A percentile compares a stretch with the other conserved stretches of the same genome.
Evolutionary conservation across 306 rosid genomes (phyloP).

Genomic region (Crataegus laevigata): DNA sequence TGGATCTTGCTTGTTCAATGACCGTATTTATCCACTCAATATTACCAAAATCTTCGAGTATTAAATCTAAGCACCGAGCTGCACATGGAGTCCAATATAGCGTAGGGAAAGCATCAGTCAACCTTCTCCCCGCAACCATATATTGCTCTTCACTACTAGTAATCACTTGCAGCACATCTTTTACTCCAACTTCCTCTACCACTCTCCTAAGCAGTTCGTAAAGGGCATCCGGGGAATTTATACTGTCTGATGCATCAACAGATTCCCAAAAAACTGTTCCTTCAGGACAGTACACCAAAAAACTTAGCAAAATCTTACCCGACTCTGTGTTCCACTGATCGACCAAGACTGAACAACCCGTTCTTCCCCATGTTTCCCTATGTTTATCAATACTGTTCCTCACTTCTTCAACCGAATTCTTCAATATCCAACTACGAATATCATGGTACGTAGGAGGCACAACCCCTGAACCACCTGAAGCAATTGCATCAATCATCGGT

Average conservation of each 20-base stretch:
- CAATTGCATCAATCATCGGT: constrained; percentile 78
- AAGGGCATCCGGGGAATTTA: constrained; percentile 38
- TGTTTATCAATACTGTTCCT: constrained; percentile 51
- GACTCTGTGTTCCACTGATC: constrained; percentile 58
- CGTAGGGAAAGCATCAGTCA: constrained; percentile 61
- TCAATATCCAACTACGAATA: constrained; percentile 77
- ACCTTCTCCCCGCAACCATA: constrained; percentile 51
- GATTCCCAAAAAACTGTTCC: constrained; percentile 65
- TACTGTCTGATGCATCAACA: constrained; percentile 57
- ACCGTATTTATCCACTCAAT: constrained; percentile 61
- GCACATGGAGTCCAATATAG: constrained; percentile 83
- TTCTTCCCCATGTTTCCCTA: constrained; percentile 59
- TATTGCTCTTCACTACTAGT: constrained; percentile 53
- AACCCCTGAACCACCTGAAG: constrained; percentile 41
- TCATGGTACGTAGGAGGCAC: constrained; percentile 57
- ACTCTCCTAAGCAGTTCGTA: constrained; percentile 58
- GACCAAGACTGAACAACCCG: constrained; percentile 79
- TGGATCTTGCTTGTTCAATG: constrained; percentile 68
- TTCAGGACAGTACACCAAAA: constrained; percentile 64
- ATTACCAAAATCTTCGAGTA: constrained; percentile 70
- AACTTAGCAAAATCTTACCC: constrained; percentile 34
- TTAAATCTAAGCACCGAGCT: constrained; percentile 50
- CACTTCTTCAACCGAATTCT: constrained; percentile 68
- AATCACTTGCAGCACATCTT: constrained; percentile 79
- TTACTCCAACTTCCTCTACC: constrained; percentile 73